These are phyloP conservation scores for Skeletonema marinoi DNA, from an alignment of 108 stramenopile species.

Conservation along the genomic window DNA sequence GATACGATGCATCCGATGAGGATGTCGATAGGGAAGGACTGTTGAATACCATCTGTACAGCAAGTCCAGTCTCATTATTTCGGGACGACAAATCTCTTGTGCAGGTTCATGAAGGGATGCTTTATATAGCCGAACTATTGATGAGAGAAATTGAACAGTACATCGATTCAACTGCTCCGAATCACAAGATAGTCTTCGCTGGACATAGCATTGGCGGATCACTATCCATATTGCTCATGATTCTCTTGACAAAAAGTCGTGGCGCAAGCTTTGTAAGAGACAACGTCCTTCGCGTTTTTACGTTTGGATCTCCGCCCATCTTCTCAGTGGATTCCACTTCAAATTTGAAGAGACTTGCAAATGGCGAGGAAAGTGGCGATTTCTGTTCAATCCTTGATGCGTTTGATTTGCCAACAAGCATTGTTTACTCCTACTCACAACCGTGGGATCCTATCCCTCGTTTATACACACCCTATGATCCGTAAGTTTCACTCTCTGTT, in stretches of 20 bases:
- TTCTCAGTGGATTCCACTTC: constrained; percentile 28
- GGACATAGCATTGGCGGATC: constrained; percentile 91
- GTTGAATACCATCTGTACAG: constrained; percentile 65
- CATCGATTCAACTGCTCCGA: constrained; percentile 66
- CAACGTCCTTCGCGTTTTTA: constrained; percentile 63
- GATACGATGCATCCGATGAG: constrained; percentile 90
- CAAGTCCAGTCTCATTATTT: constrained; percentile 46
- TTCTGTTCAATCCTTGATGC: constrained; percentile 58
- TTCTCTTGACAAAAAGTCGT: constrained; percentile 53
- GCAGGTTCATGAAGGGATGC: constrained; percentile 71
- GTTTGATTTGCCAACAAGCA: constrained; percentile 58
- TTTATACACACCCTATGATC: constrained; percentile 67
- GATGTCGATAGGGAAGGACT: constrained; percentile 72
- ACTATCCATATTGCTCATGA: constrained; percentile 60
- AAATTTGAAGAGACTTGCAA: constrained; percentile 13
- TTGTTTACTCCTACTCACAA: constrained; percentile 76
- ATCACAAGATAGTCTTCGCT: constrained; percentile 69
- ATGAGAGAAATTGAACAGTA: constrained; percentile 61
- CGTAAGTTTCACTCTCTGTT: constrained; percentile 3
- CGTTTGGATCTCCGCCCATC: constrained; percentile 76
- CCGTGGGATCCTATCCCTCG: constrained; percentile 88
- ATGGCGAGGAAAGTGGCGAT: constrained; percentile 2
- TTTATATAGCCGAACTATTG: constrained; percentile 61
- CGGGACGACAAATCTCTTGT: constrained; percentile 35
- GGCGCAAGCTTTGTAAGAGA: constrained; percentile 49